A percentile compares a stretch with the other conserved stretches of the same genome.
These are phyloP conservation scores for Malassezia vespertilionis DNA, from an alignment of 1,284 basidiomycete species.

Conservation along the genomic window DNA sequence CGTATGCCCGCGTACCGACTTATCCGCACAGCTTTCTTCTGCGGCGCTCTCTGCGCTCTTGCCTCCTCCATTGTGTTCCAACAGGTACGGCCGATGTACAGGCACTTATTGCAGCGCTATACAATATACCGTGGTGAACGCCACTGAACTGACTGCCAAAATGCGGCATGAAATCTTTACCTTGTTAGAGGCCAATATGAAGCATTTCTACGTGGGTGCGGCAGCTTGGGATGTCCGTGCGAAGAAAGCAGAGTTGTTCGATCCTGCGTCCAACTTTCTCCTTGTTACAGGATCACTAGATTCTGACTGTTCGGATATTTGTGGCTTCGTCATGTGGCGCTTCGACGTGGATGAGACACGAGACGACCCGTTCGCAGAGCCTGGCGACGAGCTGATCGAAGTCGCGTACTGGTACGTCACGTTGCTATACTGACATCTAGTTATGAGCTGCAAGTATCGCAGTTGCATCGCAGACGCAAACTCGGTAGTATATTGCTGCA, in stretches of 20 bases:
- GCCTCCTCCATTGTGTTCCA: no score
- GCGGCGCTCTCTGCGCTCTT: no score
- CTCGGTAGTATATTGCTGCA: conserved; percentile 7
- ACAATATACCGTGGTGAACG: not conserved
- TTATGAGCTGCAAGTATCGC: conserved; percentile 15
- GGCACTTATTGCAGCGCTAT: not conserved
- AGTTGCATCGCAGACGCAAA: not conserved
- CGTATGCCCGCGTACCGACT: no score
- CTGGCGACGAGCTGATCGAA: conserved; percentile 1
- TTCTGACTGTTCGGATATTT: not conserved
- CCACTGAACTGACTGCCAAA: conserved; percentile 1
- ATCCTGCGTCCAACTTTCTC: conserved; percentile 5
- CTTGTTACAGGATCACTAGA: not conserved
- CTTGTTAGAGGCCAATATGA: conserved; percentile 15
- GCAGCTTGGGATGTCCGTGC: conserved; percentile 1
- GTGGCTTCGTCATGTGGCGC: conserved; percentile 18
- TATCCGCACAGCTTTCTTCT: no score
- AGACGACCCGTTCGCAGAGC: not conserved
- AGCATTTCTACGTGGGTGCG: conserved; percentile 1
- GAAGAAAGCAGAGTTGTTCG: conserved; percentile 7
- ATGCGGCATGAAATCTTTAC: conserved; percentile 3
- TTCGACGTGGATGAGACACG: conserved; percentile 7
- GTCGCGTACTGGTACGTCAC: conserved; percentile 15
- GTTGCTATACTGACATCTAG: not conserved
- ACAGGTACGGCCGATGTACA: no score